phyloP scores from a whole-genome alignment of 1,139 yeast species.

The Geotrichum aggregatum region DNA sequence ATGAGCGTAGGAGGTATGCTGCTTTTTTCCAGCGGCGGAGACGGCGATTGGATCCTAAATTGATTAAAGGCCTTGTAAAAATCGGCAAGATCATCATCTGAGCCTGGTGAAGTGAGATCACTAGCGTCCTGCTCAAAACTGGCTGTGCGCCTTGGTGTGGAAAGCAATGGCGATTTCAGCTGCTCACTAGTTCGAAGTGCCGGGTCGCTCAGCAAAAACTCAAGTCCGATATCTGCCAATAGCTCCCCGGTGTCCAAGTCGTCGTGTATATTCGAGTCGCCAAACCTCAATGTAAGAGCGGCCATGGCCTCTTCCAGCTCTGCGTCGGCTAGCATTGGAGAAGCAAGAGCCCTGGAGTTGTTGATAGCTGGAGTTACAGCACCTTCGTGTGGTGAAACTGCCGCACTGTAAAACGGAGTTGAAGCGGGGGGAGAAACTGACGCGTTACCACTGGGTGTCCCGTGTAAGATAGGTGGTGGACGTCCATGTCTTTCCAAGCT shows the following conservation, averaged over 20 bases:
- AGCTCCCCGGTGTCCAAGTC: conserved; percentile 4
- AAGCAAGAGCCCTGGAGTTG: background rate
- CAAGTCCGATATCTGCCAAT: conserved; percentile 12
- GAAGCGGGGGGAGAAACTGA: background rate
- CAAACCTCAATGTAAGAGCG: conserved; percentile 2
- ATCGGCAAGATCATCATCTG: background rate
- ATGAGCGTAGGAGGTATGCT: conserved; percentile 24
- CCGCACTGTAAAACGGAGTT: conserved; percentile 2
- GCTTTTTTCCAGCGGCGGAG: background rate
- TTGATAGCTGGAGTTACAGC: background rate
- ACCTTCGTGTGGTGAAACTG: background rate
- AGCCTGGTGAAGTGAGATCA: background rate
- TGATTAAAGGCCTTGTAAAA: conserved; percentile 6
- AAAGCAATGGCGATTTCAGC: background rate
- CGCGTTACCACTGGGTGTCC: background rate
- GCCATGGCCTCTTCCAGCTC: conserved; percentile 11
- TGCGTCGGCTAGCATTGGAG: conserved; percentile 1
- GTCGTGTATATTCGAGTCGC: background rate
- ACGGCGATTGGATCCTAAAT: conserved; percentile 2
- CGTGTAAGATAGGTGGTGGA: background rate
- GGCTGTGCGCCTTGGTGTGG: background rate
- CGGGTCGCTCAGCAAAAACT: conserved; percentile 7
- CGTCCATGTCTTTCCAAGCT: background rate
- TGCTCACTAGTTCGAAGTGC: background rate
- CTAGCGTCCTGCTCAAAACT: background rate